Evolutionary conservation across 164 flowering plant species (phyloP), one percentile per base, ranked within the genome.

Genomic region (Tinospora cordifolia): DNA sequence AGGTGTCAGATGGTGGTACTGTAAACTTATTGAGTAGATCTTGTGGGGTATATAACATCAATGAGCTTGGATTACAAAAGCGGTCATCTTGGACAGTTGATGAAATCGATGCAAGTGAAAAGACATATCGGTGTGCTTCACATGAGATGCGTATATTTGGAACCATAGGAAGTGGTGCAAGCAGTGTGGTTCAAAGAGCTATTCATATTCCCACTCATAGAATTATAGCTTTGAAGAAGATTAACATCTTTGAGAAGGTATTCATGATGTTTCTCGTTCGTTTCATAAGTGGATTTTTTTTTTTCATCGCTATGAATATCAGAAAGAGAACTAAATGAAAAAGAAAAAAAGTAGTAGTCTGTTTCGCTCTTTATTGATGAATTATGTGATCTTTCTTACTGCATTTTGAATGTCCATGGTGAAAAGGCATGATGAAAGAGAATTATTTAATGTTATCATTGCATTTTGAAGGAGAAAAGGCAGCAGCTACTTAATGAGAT

Each of bases 181-280:
- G 98, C 77, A 95, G 99, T 79, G 87, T 95, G 72, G 98, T 92
- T 60, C 99, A 92, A 78, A 86, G 99, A 85, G 99, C 98, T 72
- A 84, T 95, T 63, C 97, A 95, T 77, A 87, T 90, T 67, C 98
- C 99, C 8, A 81, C 75, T 68, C 97, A 95, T 73, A 82, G 94
- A 72, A 89, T 92, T 74, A 75, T 92, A 34, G 99, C 98, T 51
- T 80, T 95, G 77, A 95, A 95, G 84, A 95, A 88, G 81, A 95
- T 95, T 63, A 95, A 91, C 80, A 90, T 95, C 19, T 95, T 95
- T 75, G 98, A 95, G 73, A 92, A 90, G 98, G 99, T 91, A n/a
- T 72, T 2, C 22, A 51, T 19, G 21, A 11, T 39, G 44, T 67
- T 72, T 70, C 47, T 62, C 30, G 65, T 38, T 40, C 30, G 22